phyloP scores from a whole-genome alignment of 768 basidiomycete genomes.

The Trametes villosa region DNA sequence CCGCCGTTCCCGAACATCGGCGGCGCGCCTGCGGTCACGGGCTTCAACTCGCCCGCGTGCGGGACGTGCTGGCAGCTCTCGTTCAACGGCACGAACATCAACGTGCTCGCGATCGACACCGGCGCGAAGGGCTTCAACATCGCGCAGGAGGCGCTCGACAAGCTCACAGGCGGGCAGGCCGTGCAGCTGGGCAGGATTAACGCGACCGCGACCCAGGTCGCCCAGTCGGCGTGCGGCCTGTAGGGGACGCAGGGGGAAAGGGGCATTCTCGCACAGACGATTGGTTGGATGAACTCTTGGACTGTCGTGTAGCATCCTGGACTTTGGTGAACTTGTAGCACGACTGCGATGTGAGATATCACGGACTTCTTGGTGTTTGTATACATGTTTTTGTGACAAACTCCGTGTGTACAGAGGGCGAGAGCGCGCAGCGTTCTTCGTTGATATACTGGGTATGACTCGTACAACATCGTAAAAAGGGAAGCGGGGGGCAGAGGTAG shows the following conservation, averaged over 20 bases:
- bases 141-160: slow-evolving; percentile 36
- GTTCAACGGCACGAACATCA: slow-evolving; percentile 47
- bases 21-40: slow-evolving; percentile 52
- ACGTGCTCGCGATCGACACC: slow-evolving; percentile 57
- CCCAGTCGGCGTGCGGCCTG: background rate
- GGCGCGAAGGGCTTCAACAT: slow-evolving; percentile 46
- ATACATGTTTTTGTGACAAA: too few relatives aligned
- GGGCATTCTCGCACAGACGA: too few relatives aligned
- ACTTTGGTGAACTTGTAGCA: background rate
- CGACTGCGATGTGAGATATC: too few relatives aligned
- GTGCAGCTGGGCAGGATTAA: slow-evolving; percentile 15
- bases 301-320: background rate
- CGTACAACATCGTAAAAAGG: background rate
- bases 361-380: too few relatives aligned
- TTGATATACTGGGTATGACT: slow-evolving; percentile 1
- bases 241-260: background rate
- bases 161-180: slow-evolving; percentile 33
- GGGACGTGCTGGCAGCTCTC: slow-evolving; percentile 65
- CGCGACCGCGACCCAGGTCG: slow-evolving; percentile 4
- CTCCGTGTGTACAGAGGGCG: too few relatives aligned
- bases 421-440: background rate
- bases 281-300: background rate
- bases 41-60: slow-evolving; percentile 57
- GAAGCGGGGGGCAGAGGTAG: background rate
- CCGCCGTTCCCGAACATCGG: slow-evolving; percentile 66